Evolutionary conservation across 768 basidiomycete genomes (phyloP), one percentile per base, ranked within the genome.

Genomic region (Lactarius tabidus): DNA sequence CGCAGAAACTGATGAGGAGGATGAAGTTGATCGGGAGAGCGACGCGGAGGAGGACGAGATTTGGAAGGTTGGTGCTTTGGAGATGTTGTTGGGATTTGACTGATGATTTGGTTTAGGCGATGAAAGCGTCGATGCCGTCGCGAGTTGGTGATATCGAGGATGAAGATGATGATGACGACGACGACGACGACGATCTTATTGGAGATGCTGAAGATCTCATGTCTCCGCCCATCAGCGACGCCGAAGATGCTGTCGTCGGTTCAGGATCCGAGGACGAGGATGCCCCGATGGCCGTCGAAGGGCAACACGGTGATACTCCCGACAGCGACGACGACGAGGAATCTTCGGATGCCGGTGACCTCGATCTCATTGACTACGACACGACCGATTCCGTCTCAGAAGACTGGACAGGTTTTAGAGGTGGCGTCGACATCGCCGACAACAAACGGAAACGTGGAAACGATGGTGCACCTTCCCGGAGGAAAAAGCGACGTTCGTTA

Each of bases 71-170:
- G 64, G 78, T 68, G 5, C 48, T 43, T 12, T 23, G 29, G 52
- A 57, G n/a, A 10, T 35, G 28, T 26, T 35, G 26, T 20, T 55
- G 14, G 23, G 29, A 65, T 29, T 31, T 59, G 20, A 57, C 15
- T 65, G 26, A 57, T 60, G 35, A 68, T 64, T 51, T 31, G 51
- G 60, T 60, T 7, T 67, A 97, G 94, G 94, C 85, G 0, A 95
- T 96, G 92, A 85, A 92, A 80, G 84, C 85, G n/a, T 84, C 85
- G 3, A 88, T 95, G 84, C 92, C 95, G 84, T 91, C 91, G 2
- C 82, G 79, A 62, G 71, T 78, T 69, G 70, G 72, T 39, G 71
- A 72, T 33, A 76, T 73, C 54, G 74, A 71, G 20, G 75, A 74
- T 57, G 72, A 78, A 33, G 67, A 68, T 7, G 77, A 78, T 38